A percentile compares a stretch with the other conserved stretches of the same genome.
phyloP scores from a whole-genome alignment of 2,329 filamentous ascomycete genomes.

The Aspergillus glaucus region DNA sequence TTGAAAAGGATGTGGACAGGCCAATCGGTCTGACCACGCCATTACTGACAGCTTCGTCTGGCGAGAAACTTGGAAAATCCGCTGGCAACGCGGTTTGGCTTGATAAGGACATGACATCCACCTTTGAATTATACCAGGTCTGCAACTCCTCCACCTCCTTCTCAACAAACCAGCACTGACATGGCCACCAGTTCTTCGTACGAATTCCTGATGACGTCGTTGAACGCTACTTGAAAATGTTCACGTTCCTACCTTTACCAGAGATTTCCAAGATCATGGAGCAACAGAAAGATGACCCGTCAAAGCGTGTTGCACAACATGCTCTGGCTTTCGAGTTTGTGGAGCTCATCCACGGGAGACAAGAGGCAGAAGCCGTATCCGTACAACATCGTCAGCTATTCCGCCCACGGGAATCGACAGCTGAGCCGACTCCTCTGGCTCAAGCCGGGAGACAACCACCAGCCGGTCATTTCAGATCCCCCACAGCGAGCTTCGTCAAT shows the following conservation, averaged over 20 bases:
- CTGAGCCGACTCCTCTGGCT: conserved; percentile 28
- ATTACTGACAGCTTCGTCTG: conserved; percentile 75
- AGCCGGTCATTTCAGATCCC: conserved; percentile 14
- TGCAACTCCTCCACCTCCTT: conserved; percentile 7
- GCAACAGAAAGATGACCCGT: conserved; percentile 60
- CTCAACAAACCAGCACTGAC: conserved; percentile 12
- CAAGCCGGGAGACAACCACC: conserved; percentile 11
- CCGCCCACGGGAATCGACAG: conserved; percentile 26
- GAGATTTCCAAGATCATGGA: conserved; percentile 64
- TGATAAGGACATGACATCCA: conserved; percentile 69
- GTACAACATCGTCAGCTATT: conserved; percentile 48
- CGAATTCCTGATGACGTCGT: conserved; percentile 75
- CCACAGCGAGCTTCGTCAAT: conserved; percentile 20
- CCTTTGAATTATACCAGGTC: conserved; percentile 77
- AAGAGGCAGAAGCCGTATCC: conserved; percentile 59
- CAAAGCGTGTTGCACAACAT: conserved; percentile 74
- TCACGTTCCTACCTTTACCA: conserved; percentile 75
- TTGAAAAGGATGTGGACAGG: conserved; percentile 32
- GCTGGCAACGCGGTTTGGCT: conserved; percentile 94
- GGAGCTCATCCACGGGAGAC: conserved; percentile 66
- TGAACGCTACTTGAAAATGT: conserved; percentile 73
- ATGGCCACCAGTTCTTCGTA: conserved; percentile 64
- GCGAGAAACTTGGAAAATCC: conserved; percentile 90
- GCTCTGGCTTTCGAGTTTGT: conserved; percentile 75
- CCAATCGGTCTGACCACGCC: conserved; percentile 88